phyloP scores from a whole-genome alignment of 2,329 filamentous ascomycete genomes.

The Waltergamsia citrina region DNA sequence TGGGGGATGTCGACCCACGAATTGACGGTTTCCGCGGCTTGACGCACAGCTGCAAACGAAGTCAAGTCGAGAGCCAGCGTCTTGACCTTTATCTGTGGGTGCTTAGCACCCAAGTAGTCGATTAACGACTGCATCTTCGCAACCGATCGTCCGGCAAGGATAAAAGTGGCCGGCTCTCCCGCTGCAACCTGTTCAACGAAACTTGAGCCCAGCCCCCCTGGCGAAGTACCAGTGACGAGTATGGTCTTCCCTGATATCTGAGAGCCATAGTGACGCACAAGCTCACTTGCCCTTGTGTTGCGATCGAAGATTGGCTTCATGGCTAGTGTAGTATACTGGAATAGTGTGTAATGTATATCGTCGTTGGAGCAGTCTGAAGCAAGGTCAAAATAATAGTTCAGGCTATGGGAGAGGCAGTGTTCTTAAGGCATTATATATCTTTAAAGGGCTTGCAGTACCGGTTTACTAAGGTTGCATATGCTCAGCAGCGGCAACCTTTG shows the following conservation, averaged over 20 bases:
- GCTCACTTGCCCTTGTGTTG: no score
- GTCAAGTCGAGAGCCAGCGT: constrained; percentile 22
- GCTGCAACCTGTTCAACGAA: constrained; percentile 3
- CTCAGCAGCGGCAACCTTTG: no score
- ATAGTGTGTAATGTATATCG: no score
- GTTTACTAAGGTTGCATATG: no score
- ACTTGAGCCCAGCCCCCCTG: constrained; percentile 1
- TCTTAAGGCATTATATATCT: no score
- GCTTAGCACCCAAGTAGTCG: neutral
- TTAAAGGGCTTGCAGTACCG: no score
- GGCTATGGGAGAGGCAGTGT: no score
- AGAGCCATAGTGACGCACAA: constrained; percentile 2
- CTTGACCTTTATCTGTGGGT: constrained; percentile 5
- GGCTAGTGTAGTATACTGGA: no score
- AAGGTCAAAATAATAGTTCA: no score
- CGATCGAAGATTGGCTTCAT: no score
- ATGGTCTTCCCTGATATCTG: constrained; percentile 4
- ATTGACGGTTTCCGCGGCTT: constrained; percentile 22
- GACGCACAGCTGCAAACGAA: constrained; percentile 22
- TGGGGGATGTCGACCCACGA: constrained; percentile 18
- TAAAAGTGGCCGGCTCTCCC: constrained; percentile 2
- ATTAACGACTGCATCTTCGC: constrained; percentile 1
- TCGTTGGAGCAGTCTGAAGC: no score
- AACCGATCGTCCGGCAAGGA: constrained; percentile 4
- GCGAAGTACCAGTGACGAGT: constrained; percentile 5